These are phyloP conservation scores for Gossypium aridum DNA, from an alignment of 441 rosid species.

Conservation along the genomic window DNA sequence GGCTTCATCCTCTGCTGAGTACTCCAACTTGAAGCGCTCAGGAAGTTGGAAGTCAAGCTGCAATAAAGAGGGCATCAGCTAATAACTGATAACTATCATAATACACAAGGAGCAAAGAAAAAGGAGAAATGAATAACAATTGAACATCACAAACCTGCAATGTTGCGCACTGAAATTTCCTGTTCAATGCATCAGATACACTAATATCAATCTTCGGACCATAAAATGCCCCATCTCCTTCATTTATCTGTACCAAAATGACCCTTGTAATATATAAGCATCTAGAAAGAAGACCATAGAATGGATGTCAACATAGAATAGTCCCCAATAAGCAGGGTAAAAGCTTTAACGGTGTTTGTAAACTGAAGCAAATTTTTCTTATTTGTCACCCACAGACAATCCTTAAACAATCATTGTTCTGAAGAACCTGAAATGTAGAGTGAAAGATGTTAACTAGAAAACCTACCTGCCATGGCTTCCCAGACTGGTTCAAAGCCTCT, in stretches of 20 bases:
- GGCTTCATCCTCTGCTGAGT: slow-evolving; percentile 88
- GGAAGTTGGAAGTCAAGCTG: slow-evolving; percentile 99
- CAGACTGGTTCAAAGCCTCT: slow-evolving; percentile 72
- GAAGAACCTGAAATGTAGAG: not conserved
- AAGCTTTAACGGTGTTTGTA: not conserved
- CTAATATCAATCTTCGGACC: slow-evolving; percentile 99
- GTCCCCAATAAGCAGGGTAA: not conserved
- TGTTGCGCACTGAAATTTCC: slow-evolving; percentile 96
- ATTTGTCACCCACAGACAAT: slow-evolving; percentile 1
- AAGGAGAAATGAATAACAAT: slow-evolving; percentile 1
- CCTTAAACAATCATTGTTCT: not conserved
- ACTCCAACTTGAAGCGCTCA: slow-evolving; percentile 69
- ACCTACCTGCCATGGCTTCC: slow-evolving; percentile 84
- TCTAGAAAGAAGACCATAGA: slow-evolving; percentile 5
- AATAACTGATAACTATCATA: slow-evolving; percentile 10
- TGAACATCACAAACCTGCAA: slow-evolving; percentile 55
- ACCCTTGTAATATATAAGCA: slow-evolving; percentile 10
- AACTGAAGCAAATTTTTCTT: not conserved
- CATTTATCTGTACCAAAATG: slow-evolving; percentile 54
- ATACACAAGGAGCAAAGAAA: not conserved
- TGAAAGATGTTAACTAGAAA: slow-evolving; percentile 1
- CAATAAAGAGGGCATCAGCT: slow-evolving; percentile 32
- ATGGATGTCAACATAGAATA: not conserved
- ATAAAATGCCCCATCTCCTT: slow-evolving; percentile 97
- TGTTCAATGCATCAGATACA: slow-evolving; percentile 89